Conservation (phyloP, 163 green algal genomes). For the Chloromonas sp. region DNA sequence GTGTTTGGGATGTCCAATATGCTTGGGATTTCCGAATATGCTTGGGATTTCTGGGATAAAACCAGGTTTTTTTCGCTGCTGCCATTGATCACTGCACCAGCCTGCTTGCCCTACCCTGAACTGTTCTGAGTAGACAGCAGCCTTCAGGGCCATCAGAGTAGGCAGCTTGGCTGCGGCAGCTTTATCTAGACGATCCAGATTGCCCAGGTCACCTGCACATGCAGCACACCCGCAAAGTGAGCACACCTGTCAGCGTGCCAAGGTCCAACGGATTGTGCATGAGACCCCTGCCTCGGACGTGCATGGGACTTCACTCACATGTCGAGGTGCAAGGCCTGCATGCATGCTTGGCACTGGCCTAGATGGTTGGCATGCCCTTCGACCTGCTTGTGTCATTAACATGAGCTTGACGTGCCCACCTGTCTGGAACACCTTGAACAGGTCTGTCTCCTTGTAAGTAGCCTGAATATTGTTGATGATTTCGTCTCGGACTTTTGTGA, state of each 20-base stretch:
- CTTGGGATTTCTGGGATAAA: no score
- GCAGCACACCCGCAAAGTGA: background rate
- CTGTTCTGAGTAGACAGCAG: conserved; percentile 59
- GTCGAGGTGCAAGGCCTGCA: no score
- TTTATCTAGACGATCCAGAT: conserved; percentile 61
- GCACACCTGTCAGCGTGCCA: background rate
- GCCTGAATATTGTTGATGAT: conserved; percentile 76
- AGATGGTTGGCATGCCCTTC: no score
- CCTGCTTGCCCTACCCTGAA: conserved; percentile 14
- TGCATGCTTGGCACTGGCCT: no score
- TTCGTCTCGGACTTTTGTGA: conserved; percentile 46
- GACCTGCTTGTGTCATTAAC: no score
- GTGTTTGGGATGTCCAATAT: no score
- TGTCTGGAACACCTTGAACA: conserved; percentile 85
- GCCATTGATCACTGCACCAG: background rate
- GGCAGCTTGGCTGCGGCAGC: conserved; percentile 56
- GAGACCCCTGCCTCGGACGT: no score
- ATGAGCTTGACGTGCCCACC: conserved; percentile 17
- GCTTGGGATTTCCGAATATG: no score
- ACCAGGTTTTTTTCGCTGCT: no score
- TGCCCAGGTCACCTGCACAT: conserved; percentile 66
- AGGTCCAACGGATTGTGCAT: no score
- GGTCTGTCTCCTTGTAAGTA: conserved; percentile 89
- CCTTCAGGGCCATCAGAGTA: conserved; percentile 58
- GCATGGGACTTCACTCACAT: no score